phyloP scores from a whole-genome alignment of 805 yeast genomes.

The Lipomyces yamanashiensis region DNA sequence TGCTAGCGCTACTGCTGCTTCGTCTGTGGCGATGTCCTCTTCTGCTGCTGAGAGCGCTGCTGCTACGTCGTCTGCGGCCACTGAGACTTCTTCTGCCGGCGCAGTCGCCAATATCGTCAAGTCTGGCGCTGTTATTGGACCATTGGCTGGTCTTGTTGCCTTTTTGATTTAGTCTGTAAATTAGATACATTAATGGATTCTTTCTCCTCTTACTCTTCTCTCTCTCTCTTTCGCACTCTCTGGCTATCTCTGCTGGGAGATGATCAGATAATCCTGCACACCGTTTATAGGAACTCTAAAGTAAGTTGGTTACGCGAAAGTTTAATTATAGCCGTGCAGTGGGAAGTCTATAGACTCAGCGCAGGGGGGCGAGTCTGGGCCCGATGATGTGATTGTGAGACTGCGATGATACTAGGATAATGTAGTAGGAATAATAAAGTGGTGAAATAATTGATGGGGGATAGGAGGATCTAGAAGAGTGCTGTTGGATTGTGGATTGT shows the following conservation, averaged over 20 bases:
- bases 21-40: conserved; percentile 6
- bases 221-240: not conserved
- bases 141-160: conserved; percentile 5
- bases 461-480: too few species aligned
- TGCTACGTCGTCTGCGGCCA: not conserved
- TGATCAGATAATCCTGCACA: too few species aligned
- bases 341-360: too few species aligned
- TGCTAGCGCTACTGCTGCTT: not conserved
- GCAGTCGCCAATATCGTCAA: conserved; percentile 7
- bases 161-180: conserved; percentile 1
- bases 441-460: too few species aligned
- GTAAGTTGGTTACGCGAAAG: too few species aligned
- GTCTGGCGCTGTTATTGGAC: conserved; percentile 4
- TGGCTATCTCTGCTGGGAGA: not conserved
- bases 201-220: not conserved
- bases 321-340: too few species aligned
- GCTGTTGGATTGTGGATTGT: too few species aligned
- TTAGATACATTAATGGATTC: not conserved
- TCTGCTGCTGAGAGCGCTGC: conserved; percentile 4
- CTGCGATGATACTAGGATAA: too few species aligned
- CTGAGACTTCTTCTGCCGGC: conserved; percentile 4
- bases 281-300: too few species aligned
- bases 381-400: too few species aligned
- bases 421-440: too few species aligned
- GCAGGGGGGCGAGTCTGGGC: too few species aligned